phyloP scores from a whole-genome alignment of 1,284 basidiomycete genomes.

The Moesziomyces globuligerus region DNA sequence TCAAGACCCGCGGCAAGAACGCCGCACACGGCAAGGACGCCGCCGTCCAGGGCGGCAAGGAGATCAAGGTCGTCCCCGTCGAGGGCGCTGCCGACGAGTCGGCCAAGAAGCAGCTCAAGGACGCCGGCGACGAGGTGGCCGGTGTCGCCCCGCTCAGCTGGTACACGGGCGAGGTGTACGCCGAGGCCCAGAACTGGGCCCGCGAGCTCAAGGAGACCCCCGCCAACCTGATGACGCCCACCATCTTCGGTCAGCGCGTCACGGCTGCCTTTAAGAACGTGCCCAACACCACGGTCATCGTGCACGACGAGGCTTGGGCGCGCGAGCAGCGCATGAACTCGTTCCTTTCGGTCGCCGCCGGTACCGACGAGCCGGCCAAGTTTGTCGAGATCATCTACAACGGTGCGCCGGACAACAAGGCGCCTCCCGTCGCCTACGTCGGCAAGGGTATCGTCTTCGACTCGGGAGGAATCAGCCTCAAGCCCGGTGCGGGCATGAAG shows the following conservation, averaged over 20 bases:
- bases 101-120: constrained; percentile 59
- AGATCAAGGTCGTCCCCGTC: constrained; percentile 55
- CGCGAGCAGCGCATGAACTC: constrained; percentile 83
- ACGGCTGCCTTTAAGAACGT: constrained; percentile 77
- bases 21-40: constrained; percentile 48
- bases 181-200: constrained; percentile 83
- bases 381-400: constrained; percentile 89
- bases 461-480: constrained; percentile 86
- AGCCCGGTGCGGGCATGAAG: constrained; percentile 76
- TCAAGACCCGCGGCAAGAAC: constrained; percentile 62
- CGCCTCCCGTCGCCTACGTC: constrained; percentile 79
- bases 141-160: constrained; percentile 59
- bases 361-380: constrained; percentile 83
- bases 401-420: constrained; percentile 73
- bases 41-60: constrained; percentile 58
- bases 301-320: constrained; percentile 87
- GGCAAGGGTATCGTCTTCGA: constrained; percentile 78
- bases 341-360: constrained; percentile 87
- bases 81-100: constrained; percentile 43
- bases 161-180: constrained; percentile 72
- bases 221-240: constrained; percentile 73
- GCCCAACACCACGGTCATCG: constrained; percentile 76
- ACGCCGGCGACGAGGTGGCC: constrained; percentile 55
- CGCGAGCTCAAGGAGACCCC: constrained; percentile 86
- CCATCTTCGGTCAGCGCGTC: constrained; percentile 79